phyloP scores from a whole-genome alignment of 2,329 filamentous ascomycete species.

The Curvularia sp. region DNA sequence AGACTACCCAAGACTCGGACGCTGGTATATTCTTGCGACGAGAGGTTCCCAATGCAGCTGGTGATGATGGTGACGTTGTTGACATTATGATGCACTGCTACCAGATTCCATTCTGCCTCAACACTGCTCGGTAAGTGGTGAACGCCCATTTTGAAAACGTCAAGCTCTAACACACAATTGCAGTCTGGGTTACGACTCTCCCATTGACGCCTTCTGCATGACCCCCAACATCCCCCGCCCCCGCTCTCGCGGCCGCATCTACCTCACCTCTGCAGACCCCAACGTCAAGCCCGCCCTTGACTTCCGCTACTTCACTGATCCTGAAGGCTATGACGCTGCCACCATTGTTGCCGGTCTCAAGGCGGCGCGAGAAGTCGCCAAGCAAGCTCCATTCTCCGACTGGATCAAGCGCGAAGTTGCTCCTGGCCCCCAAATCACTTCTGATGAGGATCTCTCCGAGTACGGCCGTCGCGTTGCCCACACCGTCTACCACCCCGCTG shows the following conservation, averaged over 20 bases:
- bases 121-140: slow-evolving; percentile 68
- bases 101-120: slow-evolving; percentile 90
- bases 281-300: slow-evolving; percentile 81
- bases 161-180: slow-evolving; percentile 11
- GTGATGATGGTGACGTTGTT: slow-evolving; percentile 74
- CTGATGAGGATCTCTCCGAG: slow-evolving; percentile 80
- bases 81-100: slow-evolving; percentile 98
- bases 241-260: slow-evolving; percentile 77
- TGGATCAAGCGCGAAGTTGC: slow-evolving; percentile 86
- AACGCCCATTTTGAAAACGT: neutral
- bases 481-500: slow-evolving; percentile 89
- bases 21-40: slow-evolving; percentile 87
- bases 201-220: slow-evolving; percentile 87
- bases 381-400: slow-evolving; percentile 77
- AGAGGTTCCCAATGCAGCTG: slow-evolving; percentile 72
- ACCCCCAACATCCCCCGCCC: slow-evolving; percentile 89
- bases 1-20: slow-evolving; percentile 91
- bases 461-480: slow-evolving; percentile 83
- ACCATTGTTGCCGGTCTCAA: slow-evolving; percentile 80
- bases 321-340: slow-evolving; percentile 83
- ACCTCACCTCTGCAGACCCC: slow-evolving; percentile 78
- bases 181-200: slow-evolving; percentile 73
- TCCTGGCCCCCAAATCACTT: slow-evolving; percentile 74
- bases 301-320: slow-evolving; percentile 89
- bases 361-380: slow-evolving; percentile 77